A percentile compares a stretch with the other conserved stretches of the same genome.
Conservation (phyloP, 352 stramenopile genomes). For the Pythium vanterpoolii region DNA sequence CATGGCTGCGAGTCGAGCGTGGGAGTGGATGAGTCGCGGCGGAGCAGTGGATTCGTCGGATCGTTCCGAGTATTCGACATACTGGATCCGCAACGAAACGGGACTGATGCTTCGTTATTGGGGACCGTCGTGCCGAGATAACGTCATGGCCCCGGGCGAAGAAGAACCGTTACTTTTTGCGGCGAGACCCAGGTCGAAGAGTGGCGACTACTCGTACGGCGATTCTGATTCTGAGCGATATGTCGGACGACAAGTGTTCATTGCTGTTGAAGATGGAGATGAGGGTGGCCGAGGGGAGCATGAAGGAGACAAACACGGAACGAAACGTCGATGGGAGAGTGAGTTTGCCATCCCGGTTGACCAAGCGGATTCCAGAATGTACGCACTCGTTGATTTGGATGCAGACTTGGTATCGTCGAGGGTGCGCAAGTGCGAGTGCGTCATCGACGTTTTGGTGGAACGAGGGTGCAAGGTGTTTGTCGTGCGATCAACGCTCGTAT, state of each 20-base stretch:
- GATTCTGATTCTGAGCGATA: slow-evolving; percentile 14
- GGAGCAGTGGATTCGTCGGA: slow-evolving; percentile 53
- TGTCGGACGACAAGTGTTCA: slow-evolving; percentile 55
- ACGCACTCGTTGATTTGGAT: slow-evolving; percentile 68
- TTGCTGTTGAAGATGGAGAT: slow-evolving; percentile 56
- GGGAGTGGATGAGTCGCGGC: slow-evolving; percentile 74
- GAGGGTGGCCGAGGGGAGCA: slow-evolving; percentile 14
- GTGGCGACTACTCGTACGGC: slow-evolving; percentile 20
- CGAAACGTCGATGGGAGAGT: slow-evolving; percentile 57
- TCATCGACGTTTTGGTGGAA: slow-evolving; percentile 84
- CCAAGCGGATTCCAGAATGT: slow-evolving; percentile 82
- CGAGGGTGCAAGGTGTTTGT: slow-evolving; percentile 87
- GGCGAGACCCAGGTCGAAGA: slow-evolving; percentile 2
- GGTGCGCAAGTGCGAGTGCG: slow-evolving; percentile 79
- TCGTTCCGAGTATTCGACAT: slow-evolving; percentile 81
- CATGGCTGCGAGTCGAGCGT: slow-evolving; percentile 70
- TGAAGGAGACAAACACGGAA: background rate
- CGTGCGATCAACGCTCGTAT: slow-evolving; percentile 69
- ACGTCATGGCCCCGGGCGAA: slow-evolving; percentile 42
- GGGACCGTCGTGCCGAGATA: slow-evolving; percentile 51
- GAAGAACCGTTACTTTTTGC: slow-evolving; percentile 68
- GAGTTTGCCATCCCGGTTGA: slow-evolving; percentile 78
- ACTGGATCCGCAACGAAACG: slow-evolving; percentile 86
- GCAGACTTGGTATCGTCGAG: slow-evolving; percentile 35
- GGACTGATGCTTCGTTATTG: slow-evolving; percentile 77